phyloP scores from a whole-genome alignment of 73 alveolate genomes.

The Blepharisma japonicum region DNA sequence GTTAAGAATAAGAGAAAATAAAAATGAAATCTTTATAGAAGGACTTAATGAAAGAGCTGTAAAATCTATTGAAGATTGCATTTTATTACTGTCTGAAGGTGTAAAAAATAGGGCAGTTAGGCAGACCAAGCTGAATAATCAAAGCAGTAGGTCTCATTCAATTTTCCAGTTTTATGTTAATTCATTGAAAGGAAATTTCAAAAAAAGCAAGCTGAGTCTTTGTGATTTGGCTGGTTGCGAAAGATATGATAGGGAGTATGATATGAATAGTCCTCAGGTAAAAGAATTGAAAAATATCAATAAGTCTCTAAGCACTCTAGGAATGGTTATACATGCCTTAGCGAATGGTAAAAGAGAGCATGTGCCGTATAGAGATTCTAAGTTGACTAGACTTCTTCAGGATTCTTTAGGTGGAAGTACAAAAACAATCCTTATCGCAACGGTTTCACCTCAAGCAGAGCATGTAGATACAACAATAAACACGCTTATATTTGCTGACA shows the following conservation, averaged over 20 bases:
- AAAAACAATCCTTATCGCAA: constrained; percentile 74
- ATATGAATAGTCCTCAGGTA: constrained; percentile 48
- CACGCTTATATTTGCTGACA: too few relatives aligned
- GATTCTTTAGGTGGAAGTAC: constrained; percentile 90
- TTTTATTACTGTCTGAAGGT: constrained; percentile 82
- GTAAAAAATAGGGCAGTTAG: constrained; percentile 79
- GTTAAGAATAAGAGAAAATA: constrained; percentile 89
- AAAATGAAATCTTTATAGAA: constrained; percentile 92
- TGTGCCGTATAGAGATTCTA: constrained; percentile 71
- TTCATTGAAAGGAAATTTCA: constrained; percentile 57
- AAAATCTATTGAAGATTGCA: constrained; percentile 83
- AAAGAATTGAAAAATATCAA: constrained; percentile 61
- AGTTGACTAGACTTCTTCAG: constrained; percentile 72
- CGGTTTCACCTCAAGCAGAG: constrained; percentile 51
- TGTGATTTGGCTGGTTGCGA: constrained; percentile 90
- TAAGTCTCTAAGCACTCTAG: constrained; percentile 42
- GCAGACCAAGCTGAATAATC: constrained; percentile 94
- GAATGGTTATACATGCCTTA: constrained; percentile 49
- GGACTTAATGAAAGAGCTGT: constrained; percentile 96
- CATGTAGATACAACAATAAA: too few relatives aligned
- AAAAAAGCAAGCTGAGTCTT: constrained; percentile 55
- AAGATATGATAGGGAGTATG: constrained; percentile 29
- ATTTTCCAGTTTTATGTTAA: constrained; percentile 94
- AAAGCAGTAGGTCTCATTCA: constrained; percentile 94
- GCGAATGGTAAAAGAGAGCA: constrained; percentile 49